phyloP scores from a whole-genome alignment of 257 asterid genomes.

The Voacanga thouarsii region DNA sequence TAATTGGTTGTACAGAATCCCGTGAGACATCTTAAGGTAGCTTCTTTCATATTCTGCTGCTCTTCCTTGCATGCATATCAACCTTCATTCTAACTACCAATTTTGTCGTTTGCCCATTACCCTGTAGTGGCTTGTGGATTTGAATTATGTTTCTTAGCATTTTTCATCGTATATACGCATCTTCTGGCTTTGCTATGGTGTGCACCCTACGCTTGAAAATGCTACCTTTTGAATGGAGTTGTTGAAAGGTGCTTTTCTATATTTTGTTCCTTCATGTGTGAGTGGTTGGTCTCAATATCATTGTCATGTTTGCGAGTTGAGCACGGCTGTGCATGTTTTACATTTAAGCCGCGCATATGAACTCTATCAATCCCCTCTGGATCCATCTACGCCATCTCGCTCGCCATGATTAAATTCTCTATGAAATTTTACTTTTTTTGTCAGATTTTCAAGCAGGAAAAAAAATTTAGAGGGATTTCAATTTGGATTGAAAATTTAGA shows the following conservation, averaged over 20 bases:
- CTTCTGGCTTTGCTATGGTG: neutral
- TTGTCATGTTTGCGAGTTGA: neutral
- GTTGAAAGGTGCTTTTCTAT: neutral
- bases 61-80: constrained; percentile 1
- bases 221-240: neutral
- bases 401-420: no score
- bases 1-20: constrained; percentile 50
- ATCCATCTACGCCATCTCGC: no score
- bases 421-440: no score
- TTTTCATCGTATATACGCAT: neutral
- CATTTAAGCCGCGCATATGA: no score
- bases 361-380: no score
- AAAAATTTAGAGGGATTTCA: no score
- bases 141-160: neutral
- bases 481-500: no score
- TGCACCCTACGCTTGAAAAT: neutral
- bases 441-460: no score
- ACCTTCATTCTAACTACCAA: constrained; percentile 7
- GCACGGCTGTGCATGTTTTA: no score
- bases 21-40: constrained; percentile 91
- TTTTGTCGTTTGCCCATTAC: neutral
- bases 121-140: neutral
- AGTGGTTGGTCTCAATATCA: neutral
- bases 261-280: neutral
- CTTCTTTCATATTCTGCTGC: constrained; percentile 5